These are phyloP conservation scores for Ophiocordyceps polyrhachis-furcata DNA, from an alignment of 2,329 filamentous ascomycete species.

Conservation along the genomic window DNA sequence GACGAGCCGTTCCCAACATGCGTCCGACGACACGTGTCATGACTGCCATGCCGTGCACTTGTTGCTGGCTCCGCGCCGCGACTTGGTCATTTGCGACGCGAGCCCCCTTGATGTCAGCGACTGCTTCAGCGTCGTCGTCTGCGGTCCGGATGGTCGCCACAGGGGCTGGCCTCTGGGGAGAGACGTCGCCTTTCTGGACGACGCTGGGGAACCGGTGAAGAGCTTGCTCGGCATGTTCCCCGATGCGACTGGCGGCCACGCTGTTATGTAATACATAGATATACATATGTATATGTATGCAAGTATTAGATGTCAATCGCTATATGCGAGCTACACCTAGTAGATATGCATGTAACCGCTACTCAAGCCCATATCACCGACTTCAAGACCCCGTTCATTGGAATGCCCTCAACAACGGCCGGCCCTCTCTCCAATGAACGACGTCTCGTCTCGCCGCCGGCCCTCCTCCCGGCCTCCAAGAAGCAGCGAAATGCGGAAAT, in stretches of 20 bases:
- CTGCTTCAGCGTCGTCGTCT: neutral
- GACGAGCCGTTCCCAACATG: neutral
- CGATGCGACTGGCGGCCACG: neutral
- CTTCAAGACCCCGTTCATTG: too few relatives aligned
- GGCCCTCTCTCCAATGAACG: neutral
- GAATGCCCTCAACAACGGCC: too few relatives aligned
- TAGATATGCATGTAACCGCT: too few relatives aligned
- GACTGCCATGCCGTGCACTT: neutral
- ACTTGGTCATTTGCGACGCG: neutral
- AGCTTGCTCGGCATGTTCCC: neutral
- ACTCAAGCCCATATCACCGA: too few relatives aligned
- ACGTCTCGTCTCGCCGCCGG: too few relatives aligned
- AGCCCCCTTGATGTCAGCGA: neutral
- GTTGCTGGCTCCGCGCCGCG: neutral
- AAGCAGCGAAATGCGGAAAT: slow-evolving; percentile 5
- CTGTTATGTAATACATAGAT: too few relatives aligned
- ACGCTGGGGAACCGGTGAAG: neutral
- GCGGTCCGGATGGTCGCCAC: neutral
- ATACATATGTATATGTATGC: too few relatives aligned
- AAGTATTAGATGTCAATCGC: too few relatives aligned
- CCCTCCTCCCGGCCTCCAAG: too few relatives aligned
- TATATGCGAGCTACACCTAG: too few relatives aligned
- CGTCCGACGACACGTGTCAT: neutral
- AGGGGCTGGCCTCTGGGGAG: neutral
- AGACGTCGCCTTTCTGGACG: neutral